Base-by-base conservation (phyloP, 1,284 basidiomycete genomes). In the Neolentinus lepideus region DNA sequence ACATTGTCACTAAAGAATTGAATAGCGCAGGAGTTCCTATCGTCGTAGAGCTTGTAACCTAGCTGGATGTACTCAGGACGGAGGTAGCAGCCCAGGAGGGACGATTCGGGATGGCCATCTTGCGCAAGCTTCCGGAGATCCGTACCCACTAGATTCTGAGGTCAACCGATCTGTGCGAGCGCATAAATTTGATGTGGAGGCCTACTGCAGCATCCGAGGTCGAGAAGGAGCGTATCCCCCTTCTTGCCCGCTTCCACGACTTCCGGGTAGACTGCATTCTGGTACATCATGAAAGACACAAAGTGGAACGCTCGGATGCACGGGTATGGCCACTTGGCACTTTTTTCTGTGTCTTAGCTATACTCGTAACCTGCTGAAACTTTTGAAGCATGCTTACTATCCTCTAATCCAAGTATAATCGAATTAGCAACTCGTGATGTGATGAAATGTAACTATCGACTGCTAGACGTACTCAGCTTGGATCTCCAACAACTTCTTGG, bases 161-260 rank as follows among this genome's bases (percentile, higher is more conserved):
- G n/a, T 10, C 4, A 25, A 25, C 21, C 12, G 21, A 33, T 22
- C 21, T 48, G 16, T n/a, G 21, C 16, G 10, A 48, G 24, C 11
- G 14, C 10, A 12, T n/a, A 57, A n/a, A 38, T n/a, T n/a, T n/a
- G n/a, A n/a, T n/a, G n/a, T n/a, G n/a, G n/a, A n/a, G n/a, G 63
- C 69, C 21, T 52, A 74, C 71, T 72, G 60, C 67, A 69, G 55
- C 71, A 73, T 2, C 71, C 71, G 1, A 73, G 52, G 48, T 72
- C 71, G 11, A 73, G 59, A 54, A 72, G 64, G 1, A 65, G 33
- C 10, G 65, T 65, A 21, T 62, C 27, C 2, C 60, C 62, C 0
- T 51, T 31, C 48, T 60, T 64, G 4, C 64, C 67, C 0, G 62
- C 61, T n/a, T 59, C 60, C 27, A 72, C 51, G 8, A 71, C 62